Base-by-base conservation (phyloP, 2,329 filamentous ascomycete genomes). In the Apiospora hydei region DNA sequence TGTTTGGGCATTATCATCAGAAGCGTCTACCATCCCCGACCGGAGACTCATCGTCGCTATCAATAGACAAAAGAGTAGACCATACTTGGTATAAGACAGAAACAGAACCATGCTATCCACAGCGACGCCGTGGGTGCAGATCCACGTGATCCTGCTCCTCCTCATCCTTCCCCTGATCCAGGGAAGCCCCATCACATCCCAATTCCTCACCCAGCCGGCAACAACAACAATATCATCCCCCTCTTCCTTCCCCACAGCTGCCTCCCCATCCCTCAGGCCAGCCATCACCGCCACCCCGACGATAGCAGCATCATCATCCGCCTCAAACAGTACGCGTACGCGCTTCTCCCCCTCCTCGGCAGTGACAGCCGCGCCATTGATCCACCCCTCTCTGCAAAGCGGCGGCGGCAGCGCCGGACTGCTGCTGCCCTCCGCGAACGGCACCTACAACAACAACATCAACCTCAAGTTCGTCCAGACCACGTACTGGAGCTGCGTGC, bases 401-500 rank as follows among this genome's bases (percentile, higher is more conserved):
- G 51, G 51, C 7, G 66, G 66, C 26, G 26, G 26, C 44, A 61
- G 26, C 53, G 66, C n/a, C 26, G 66, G 41, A 13, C 41, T 47
- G 24, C 5, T 30, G 38, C 64, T 47, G 24, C 5, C 16, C 11
- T 38, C 38, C 3, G 57, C 18, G 1, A 64, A 64, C 57, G 8
- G 4, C 34, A n/a, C 57, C 30, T 16, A 34, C 57, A 16, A 57
- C 51, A 14, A 14, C 14, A 64, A 21, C 18, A 7, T 64, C 57
- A 38, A 64, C 43, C 24, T 68, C 41, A 47, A 47, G 66, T 82
- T 80, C 72, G 74, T 77, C 16, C 80, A 83, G 76, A 81, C 81
- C n/a, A 84, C 82, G 7, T 84, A 83, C 72, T 83, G 79, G 73
- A 80, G 80, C 38, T 84, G 83, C 73, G 79, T 80, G 8, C 79